Base-by-base conservation (phyloP, 2,329 filamentous ascomycete species). In the Phaeosphaeriaceae sp. region DNA sequence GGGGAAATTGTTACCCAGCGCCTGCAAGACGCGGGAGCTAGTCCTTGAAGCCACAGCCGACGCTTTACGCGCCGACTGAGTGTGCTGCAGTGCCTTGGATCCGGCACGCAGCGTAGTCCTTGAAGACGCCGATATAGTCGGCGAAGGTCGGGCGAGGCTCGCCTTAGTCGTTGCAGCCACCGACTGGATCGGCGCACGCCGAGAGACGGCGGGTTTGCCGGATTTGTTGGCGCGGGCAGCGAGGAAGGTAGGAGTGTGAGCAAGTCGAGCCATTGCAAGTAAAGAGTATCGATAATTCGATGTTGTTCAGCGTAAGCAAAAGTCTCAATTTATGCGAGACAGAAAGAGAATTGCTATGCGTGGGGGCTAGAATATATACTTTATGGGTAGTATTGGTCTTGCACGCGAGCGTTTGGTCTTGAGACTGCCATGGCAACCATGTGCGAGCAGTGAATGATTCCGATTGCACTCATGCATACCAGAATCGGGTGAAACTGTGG, bases 171-270 rank as follows among this genome's bases (percentile, higher is more conserved):
- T 54, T 44, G 51, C 54, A 49, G 48, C 19, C 31, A 22, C 42
- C 52, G 45, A 58, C 48, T 55, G 51, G 48, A 48, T 51, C 45
- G 51, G 48, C 25, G 49, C 52, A 47, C 51, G 48, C 49, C 25
- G 20, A 15, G 41, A 17, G 17, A 47, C n/a, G 46, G 36, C 48
- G 53, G 36, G 25, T n/a, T 40, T 40, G 49, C 24, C 25, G 33
- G 21, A 7, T 21, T 15, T 51, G 36, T 13, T 52, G 48, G 17
- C 20, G 44, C 44, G 4, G 22, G 31, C 21, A 44, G 40, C 49
- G 22, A 44, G 15, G 44, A 27, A 27, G 42, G 19, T 27, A 22
- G 45, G 20, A 7, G 48, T 33, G 24, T 44, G 20, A 15, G 44
- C 48, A 22, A 56, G 48, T 27, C 48, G 48, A 51, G 54, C 54